Conservation (phyloP, 768 basidiomycete species). For the Pleurotus tuber-regium region DNA sequence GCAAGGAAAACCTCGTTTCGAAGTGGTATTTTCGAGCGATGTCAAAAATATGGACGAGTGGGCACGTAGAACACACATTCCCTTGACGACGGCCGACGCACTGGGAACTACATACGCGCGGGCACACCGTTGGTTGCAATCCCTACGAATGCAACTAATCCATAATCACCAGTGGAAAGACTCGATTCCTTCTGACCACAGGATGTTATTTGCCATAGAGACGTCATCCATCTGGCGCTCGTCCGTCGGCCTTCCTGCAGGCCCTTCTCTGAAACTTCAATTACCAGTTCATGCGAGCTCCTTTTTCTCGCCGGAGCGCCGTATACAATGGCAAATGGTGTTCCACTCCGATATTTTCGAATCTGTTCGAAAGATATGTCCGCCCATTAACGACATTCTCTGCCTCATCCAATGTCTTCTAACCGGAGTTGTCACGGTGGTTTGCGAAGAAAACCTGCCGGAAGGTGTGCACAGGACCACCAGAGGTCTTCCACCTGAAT, state of each 20-base stretch:
- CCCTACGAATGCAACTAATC: conserved; percentile 61
- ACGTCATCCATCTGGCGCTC: conserved; percentile 78
- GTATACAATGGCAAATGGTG: conserved; percentile 89
- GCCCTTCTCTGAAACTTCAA: conserved; percentile 69
- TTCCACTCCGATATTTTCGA: conserved; percentile 79
- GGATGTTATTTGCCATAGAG: conserved; percentile 80
- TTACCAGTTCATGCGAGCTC: conserved; percentile 79
- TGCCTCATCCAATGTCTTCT: conserved; percentile 70
- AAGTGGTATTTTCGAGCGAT: conserved; percentile 78
- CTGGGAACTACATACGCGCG: conserved; percentile 78
- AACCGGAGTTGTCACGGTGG: conserved; percentile 68
- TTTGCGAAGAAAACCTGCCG: conserved; percentile 72
- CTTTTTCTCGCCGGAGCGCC: conserved; percentile 82
- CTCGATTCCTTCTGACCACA: conserved; percentile 51
- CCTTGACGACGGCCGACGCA: conserved; percentile 80
- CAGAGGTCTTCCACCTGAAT: conserved; percentile 72
- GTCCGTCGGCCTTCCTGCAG: conserved; percentile 69
- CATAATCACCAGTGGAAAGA: conserved; percentile 72
- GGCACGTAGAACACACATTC: conserved; percentile 76
- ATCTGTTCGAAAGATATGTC: conserved; percentile 63
- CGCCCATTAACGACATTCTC: conserved; percentile 69
- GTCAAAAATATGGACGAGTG: conserved; percentile 82
- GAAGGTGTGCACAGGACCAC: conserved; percentile 71
- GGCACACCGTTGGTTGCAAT: conserved; percentile 72
- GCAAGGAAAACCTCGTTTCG: conserved; percentile 37